Conservation (phyloP, 352 stramenopile genomes). For the Phytopythium aichiense region DNA sequence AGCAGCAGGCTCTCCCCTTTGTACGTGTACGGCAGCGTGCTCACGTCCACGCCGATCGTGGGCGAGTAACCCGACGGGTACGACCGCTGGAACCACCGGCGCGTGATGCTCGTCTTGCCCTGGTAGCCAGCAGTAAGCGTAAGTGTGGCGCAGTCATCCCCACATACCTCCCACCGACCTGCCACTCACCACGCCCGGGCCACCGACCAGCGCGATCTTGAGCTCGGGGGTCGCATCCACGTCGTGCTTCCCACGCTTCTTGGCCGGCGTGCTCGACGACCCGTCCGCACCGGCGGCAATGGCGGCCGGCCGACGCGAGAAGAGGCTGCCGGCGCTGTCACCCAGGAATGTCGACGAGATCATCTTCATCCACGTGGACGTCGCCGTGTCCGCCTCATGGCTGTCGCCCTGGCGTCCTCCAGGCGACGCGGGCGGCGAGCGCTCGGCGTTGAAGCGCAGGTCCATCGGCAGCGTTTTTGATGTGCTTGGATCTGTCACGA, state of each 20-base stretch:
- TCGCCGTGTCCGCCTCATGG: slow-evolving; percentile 28
- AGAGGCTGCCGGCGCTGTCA: slow-evolving; percentile 32
- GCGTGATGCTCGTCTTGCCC: slow-evolving; percentile 81
- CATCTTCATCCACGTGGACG: slow-evolving; percentile 80
- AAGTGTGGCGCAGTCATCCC: neutral
- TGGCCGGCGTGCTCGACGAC: slow-evolving; percentile 13
- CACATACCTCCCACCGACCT: no score
- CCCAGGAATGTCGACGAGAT: slow-evolving; percentile 78
- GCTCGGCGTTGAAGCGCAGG: no score
- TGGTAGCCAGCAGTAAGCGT: slow-evolving; percentile 11
- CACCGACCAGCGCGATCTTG: slow-evolving; percentile 82
- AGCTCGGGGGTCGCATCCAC: slow-evolving; percentile 53
- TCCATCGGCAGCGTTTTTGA: no score
- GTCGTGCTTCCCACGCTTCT: slow-evolving; percentile 21
- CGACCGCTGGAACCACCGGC: slow-evolving; percentile 68
- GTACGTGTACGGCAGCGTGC: slow-evolving; percentile 39
- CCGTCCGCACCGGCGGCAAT: slow-evolving; percentile 3
- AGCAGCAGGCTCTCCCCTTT: slow-evolving; percentile 45
- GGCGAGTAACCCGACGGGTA: slow-evolving; percentile 66
- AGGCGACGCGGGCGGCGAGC: no score
- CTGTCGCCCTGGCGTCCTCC: neutral
- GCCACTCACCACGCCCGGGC: slow-evolving; percentile 53
- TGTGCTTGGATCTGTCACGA: no score
- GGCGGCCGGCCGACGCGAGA: slow-evolving; percentile 27
- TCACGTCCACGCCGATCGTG: slow-evolving; percentile 80